Percentiles rank a stretch among this genome's conserved stretches.
Conservation (phyloP, 768 basidiomycete species). For the Leccinum incarnatum region DNA sequence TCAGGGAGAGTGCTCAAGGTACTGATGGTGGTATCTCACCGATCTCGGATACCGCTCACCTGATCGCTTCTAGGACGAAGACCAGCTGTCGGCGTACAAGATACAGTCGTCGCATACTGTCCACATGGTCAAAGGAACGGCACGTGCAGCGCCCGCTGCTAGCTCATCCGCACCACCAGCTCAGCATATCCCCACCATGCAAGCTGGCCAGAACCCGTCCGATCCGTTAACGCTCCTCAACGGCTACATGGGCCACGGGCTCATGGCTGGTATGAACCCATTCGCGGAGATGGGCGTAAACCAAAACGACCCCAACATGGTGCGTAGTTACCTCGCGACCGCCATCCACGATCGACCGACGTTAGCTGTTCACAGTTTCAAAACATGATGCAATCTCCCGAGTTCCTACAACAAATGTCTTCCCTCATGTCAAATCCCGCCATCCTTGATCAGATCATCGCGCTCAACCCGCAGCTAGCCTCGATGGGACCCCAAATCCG, state of each 20-base stretch:
- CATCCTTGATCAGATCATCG: slow-evolving; percentile 85
- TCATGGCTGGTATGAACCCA: slow-evolving; percentile 86
- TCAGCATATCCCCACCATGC: slow-evolving; percentile 70
- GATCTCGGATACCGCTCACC: not conserved
- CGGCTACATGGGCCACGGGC: slow-evolving; percentile 71
- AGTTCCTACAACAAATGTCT: slow-evolving; percentile 88
- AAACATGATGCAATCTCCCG: slow-evolving; percentile 79
- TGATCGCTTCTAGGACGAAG: slow-evolving; percentile 65
- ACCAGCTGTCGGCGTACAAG: slow-evolving; percentile 80
- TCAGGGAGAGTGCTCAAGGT: slow-evolving; percentile 76
- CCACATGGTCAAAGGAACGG: slow-evolving; percentile 89
- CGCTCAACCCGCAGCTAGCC: slow-evolving; percentile 73
- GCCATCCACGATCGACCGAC: not conserved
- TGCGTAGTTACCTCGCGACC: slow-evolving; percentile 33
- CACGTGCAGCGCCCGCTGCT: slow-evolving; percentile 41
- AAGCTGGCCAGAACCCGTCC: slow-evolving; percentile 84
- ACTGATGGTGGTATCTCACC: slow-evolving; percentile 2
- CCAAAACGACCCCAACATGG: slow-evolving; percentile 92
- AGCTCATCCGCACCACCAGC: slow-evolving; percentile 42
- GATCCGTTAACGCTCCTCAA: slow-evolving; percentile 87
- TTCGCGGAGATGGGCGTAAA: slow-evolving; percentile 92
- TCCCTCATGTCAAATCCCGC: slow-evolving; percentile 82
- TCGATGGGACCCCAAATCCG: slow-evolving; percentile 79
- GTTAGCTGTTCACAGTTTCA: slow-evolving; percentile 52
- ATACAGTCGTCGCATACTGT: slow-evolving; percentile 86